phyloP scores from a whole-genome alignment of 768 basidiomycete genomes.

The Termitomyces sp. region DNA sequence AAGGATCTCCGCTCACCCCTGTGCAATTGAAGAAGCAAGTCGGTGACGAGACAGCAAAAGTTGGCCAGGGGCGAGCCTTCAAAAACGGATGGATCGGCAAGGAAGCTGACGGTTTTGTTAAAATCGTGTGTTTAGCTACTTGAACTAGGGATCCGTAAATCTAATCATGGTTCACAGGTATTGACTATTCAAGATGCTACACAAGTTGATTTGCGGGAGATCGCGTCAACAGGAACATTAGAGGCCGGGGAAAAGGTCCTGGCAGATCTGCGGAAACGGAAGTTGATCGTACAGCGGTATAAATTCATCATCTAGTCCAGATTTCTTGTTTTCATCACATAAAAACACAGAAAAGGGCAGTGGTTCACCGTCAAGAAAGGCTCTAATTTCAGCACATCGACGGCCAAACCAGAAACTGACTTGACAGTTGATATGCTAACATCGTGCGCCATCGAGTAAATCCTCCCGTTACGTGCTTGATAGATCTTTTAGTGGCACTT shows the following conservation, averaged over 20 bases:
- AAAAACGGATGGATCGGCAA: constrained; percentile 97
- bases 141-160: constrained; percentile 3
- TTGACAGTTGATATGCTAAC: constrained; percentile 92
- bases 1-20: constrained; percentile 61
- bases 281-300: constrained; percentile 82
- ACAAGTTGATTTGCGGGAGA: constrained; percentile 66
- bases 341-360: constrained; percentile 74
- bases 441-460: constrained; percentile 52
- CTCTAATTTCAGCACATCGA: constrained; percentile 81
- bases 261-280: constrained; percentile 88
- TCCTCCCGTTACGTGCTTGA: neutral
- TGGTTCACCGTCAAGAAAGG: constrained; percentile 93
- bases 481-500: constrained; percentile 63
- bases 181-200: constrained; percentile 70
- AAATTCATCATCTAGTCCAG: neutral
- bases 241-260: constrained; percentile 76
- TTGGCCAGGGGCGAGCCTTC: constrained; percentile 95
- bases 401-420: constrained; percentile 93
- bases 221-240: constrained; percentile 70
- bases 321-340: constrained; percentile 5
- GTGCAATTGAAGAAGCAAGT: constrained; percentile 69
- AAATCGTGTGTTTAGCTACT: constrained; percentile 56
- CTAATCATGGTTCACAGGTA: constrained; percentile 37
- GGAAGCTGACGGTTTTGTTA: constrained; percentile 83
- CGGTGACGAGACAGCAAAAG: constrained; percentile 86